Evolutionary conservation across 176 grass and related monocot genomes (phyloP), one percentile per base, ranked within the genome.

Genomic region (Oryza meridionalis): DNA sequence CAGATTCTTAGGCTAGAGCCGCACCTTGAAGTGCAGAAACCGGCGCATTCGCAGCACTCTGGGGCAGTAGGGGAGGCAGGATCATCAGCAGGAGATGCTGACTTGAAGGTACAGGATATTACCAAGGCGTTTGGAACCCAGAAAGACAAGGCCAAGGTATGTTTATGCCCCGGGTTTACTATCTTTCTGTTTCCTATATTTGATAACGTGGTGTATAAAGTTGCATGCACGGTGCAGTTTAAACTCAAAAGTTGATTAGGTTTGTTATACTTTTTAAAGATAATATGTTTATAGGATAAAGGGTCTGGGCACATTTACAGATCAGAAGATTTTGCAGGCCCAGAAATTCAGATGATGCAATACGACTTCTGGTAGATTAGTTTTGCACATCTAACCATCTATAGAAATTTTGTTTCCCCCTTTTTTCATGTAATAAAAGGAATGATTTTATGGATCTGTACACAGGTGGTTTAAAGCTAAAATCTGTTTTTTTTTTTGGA

Each of bases 1-100:
- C 87, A 99, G 96, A 90, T 99, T 82, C 72, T 99, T 16, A 99
- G 96, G 88, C 78, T 99, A 37, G 89, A 99, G 70, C 96, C 93
- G 44, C 78, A 90, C 50, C 44, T 92, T 35, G 67, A 50, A 63
- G 69, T 43, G 70, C 85, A 87, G 29, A 76, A 82, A 76, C 85
- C 79, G 10, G 66, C 67, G 0, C 81, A 93, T 53, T 78, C 79
- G 8, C 90, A 93, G 50, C 87, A 50, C 38, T 99, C 91, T 55
- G 89, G 77, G 24, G 77, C 61, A 38, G 68, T 86, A 83, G 78
- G 85, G 49, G 87, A 89, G 73, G 88, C 73, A 7, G 85, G 81
- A 82, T 72, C 89, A 21, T 81, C 70, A 65, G 69, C 69, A 61
- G 79, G 42, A 83, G 85, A 87, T 90, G 45, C 76, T 88, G 91